Conservation (phyloP, 1,284 basidiomycete species). For the Neotropicomus parvogracilis region DNA sequence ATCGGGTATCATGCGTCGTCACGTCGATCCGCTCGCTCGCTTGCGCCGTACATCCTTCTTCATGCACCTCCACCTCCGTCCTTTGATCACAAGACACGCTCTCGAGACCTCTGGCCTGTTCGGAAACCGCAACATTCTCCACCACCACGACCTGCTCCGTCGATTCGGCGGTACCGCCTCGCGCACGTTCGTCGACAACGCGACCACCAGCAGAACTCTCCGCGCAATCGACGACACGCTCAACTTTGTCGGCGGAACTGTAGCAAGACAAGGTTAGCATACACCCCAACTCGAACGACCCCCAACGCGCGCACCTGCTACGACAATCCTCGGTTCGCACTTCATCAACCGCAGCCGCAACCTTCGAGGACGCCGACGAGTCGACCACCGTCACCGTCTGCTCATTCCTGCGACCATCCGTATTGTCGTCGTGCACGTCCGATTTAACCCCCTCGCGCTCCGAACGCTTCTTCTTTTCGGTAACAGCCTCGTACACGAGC, state of each 20-base stretch:
- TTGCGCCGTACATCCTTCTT: not conserved
- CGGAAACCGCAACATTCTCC: not conserved
- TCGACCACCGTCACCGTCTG: no score
- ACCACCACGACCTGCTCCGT: not conserved
- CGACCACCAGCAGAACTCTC: not conserved
- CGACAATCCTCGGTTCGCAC: not conserved
- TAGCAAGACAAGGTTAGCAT: no score
- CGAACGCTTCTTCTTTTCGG: conserved; percentile 8
- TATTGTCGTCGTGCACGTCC: not conserved
- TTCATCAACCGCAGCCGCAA: not conserved
- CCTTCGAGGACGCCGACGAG: not conserved
- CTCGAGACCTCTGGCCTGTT: no score
- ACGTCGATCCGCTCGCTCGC: not conserved
- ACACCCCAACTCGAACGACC: no score
- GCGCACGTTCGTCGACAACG: not conserved
- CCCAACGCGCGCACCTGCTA: not conserved
- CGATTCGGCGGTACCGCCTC: not conserved
- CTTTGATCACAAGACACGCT: not conserved
- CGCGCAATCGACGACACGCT: not conserved
- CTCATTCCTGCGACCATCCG: not conserved
- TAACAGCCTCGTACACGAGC: conserved; percentile 9
- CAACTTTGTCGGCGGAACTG: no score
- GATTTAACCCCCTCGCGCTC: not conserved
- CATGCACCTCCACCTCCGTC: not conserved
- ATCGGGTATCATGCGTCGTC: not conserved